Conservation (phyloP, 192 early-diverging fungal species). For the Backusella tarrabulga region DNA sequence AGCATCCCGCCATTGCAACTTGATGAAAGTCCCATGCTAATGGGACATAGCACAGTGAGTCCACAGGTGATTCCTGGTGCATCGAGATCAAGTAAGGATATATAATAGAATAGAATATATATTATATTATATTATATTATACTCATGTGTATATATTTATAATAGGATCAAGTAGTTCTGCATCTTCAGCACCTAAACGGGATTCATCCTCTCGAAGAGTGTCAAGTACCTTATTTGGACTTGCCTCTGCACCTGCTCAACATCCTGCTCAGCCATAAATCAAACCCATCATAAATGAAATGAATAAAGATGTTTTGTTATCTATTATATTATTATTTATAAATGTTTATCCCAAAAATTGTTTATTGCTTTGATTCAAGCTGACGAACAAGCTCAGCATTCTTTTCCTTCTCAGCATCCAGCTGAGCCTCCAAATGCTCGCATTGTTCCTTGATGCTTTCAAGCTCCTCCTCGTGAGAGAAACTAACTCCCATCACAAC, state of each 20-base stretch:
- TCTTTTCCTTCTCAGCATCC: background rate
- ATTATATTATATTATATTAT: no score
- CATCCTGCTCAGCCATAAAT: conserved; percentile 25
- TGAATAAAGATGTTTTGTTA: background rate
- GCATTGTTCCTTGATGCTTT: conserved; percentile 1
- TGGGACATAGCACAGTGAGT: background rate
- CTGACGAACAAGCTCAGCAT: background rate
- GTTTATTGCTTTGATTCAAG: background rate
- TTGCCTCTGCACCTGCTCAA: conserved; percentile 19
- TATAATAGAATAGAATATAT: background rate
- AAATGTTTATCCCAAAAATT: no score
- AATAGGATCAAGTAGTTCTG: background rate
- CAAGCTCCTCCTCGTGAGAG: conserved; percentile 14
- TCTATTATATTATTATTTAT: background rate
- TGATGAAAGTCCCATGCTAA: background rate
- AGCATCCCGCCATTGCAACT: conserved; percentile 29
- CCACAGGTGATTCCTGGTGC: background rate
- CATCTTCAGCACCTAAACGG: conserved; percentile 2
- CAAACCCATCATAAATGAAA: no score
- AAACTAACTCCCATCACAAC: conserved; percentile 42
- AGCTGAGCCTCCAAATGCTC: background rate
- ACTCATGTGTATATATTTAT: background rate
- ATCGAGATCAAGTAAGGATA: background rate
- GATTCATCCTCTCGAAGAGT: conserved; percentile 19
- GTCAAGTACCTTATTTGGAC: conserved; percentile 21